Conservation (phyloP, 1,139 yeast genomes). For the Suzukiozyma palmioleophila region DNA sequence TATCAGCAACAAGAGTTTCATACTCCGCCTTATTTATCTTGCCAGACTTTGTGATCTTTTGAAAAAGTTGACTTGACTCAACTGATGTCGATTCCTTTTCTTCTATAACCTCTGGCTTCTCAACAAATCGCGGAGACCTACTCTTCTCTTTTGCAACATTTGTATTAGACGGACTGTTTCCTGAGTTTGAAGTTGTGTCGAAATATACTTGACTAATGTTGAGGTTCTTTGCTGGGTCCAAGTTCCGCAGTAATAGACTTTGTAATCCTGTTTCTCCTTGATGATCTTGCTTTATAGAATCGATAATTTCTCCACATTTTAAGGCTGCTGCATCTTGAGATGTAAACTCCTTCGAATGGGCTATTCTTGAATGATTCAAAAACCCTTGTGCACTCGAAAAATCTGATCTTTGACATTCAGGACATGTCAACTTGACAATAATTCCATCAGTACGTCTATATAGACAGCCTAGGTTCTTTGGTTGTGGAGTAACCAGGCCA, state of each 20-base stretch:
- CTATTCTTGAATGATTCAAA: constrained; percentile 68
- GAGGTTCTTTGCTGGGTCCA: constrained; percentile 39
- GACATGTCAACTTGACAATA: constrained; percentile 63
- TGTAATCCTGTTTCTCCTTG: constrained; percentile 46
- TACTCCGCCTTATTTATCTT: constrained; percentile 22
- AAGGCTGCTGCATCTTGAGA: constrained; percentile 76
- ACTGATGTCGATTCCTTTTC: neutral
- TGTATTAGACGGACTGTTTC: neutral
- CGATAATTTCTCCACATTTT: constrained; percentile 59
- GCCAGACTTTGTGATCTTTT: constrained; percentile 24
- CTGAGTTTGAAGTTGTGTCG: constrained; percentile 26
- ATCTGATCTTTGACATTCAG: constrained; percentile 62
- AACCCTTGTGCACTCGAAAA: constrained; percentile 81
- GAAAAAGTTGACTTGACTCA: constrained; percentile 13
- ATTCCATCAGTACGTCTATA: constrained; percentile 72
- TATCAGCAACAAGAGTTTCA: constrained; percentile 21
- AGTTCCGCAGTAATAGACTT: constrained; percentile 34
- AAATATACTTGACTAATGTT: constrained; percentile 39
- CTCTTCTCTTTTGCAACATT: neutral
- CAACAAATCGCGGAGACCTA: neutral
- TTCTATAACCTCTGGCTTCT: neutral
- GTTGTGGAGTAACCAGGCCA: constrained; percentile 4
- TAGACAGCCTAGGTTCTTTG: constrained; percentile 49
- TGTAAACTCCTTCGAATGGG: constrained; percentile 68
- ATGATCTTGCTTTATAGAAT: constrained; percentile 57